phyloP scores from a whole-genome alignment of 495 filamentous ascomycete genomes.

The Aspergillus baeticus region DNA sequence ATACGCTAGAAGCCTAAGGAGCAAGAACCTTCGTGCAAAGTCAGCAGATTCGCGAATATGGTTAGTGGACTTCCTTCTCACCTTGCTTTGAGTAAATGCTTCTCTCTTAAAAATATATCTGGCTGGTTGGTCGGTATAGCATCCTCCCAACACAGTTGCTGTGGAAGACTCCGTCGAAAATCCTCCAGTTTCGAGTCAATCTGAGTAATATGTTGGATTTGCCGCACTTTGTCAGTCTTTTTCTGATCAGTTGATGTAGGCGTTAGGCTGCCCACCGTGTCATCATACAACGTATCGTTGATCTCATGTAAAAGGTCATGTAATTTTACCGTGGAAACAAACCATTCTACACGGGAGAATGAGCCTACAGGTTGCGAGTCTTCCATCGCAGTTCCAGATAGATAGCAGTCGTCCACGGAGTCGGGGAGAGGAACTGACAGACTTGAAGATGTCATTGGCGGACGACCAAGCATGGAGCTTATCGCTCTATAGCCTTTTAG shows the following conservation, averaged over 20 bases:
- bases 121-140: not conserved
- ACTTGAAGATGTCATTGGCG: constrained; percentile 23
- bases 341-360: constrained; percentile 20
- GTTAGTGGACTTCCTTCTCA: constrained; percentile 4
- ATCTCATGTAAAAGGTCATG: constrained; percentile 21
- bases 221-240: not conserved
- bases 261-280: not conserved
- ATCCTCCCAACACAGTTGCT: not conserved
- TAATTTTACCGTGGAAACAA: constrained; percentile 23
- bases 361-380: not conserved
- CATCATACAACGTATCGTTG: constrained; percentile 15
- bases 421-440: not conserved
- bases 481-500: constrained; percentile 20
- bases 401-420: constrained; percentile 9
- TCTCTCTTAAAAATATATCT: constrained; percentile 4
- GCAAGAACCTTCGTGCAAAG: constrained; percentile 4
- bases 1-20: constrained; percentile 14
- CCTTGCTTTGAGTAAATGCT: constrained; percentile 16
- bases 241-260: not conserved
- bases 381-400: not conserved
- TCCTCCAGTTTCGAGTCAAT: constrained; percentile 9
- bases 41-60: no score
- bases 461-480: constrained; percentile 35
- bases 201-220: not conserved
- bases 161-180: constrained; percentile 9